Evolutionary conservation across 495 filamentous ascomycete species (phyloP).

Genomic region (Podospora comata): DNA sequence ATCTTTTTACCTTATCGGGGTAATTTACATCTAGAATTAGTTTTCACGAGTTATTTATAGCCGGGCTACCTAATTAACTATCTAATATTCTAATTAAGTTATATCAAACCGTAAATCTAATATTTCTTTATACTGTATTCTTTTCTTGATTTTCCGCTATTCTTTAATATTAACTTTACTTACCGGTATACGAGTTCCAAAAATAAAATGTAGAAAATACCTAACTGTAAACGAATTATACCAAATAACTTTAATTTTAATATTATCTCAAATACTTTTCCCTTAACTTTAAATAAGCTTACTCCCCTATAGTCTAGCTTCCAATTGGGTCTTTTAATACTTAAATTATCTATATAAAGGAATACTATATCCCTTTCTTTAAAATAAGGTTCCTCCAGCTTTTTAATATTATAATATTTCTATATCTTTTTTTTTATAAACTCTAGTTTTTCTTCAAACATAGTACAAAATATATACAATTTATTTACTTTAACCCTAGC

Average conservation of each 20-base stretch:
- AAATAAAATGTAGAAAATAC: background rate
- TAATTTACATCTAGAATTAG: too few species aligned
- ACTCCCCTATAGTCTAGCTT: background rate
- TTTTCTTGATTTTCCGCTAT: background rate
- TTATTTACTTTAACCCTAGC: too few species aligned
- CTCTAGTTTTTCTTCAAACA: background rate
- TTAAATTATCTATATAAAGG: background rate
- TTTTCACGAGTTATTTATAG: too few species aligned
- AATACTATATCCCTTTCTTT: background rate
- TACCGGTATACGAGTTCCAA: background rate
- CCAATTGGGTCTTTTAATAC: background rate
- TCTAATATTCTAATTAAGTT: too few species aligned
- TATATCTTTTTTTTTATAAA: background rate
- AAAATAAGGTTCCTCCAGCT: background rate
- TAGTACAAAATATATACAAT: too few species aligned
- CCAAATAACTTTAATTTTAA: background rate
- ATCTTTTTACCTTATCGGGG: too few species aligned
- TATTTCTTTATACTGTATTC: background rate
- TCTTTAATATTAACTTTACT: background rate
- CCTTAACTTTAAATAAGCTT: background rate
- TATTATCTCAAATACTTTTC: conserved; percentile 1
- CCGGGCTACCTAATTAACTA: too few species aligned
- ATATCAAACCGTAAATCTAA: background rate
- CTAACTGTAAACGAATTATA: too few species aligned
- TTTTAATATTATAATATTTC: background rate